Evolutionary conservation across 805 yeast genomes (phyloP).

Genomic region (Danielozyma ontarioensis): DNA sequence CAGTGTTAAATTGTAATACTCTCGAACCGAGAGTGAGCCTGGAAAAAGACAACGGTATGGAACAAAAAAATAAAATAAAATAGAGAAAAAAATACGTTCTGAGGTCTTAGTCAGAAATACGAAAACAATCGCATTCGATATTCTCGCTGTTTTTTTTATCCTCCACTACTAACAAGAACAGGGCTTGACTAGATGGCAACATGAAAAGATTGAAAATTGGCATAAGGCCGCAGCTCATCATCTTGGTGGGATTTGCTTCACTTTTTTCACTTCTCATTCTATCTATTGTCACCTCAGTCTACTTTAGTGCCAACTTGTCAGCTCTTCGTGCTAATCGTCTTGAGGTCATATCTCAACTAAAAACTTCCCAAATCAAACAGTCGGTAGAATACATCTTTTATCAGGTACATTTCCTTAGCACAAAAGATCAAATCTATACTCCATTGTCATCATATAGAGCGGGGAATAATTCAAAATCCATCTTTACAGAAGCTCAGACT

Average conservation of each 20-base stretch:
- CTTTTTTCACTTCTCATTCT: slow-evolving; percentile 64
- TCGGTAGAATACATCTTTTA: slow-evolving; percentile 57
- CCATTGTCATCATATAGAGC: slow-evolving; percentile 63
- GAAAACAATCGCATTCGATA: too few relatives aligned
- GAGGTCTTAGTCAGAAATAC: too few relatives aligned
- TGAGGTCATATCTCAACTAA: slow-evolving; percentile 73
- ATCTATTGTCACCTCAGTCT: slow-evolving; percentile 69
- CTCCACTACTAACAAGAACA: too few relatives aligned
- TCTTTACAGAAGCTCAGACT: slow-evolving; percentile 38
- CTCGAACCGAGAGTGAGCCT: too few relatives aligned
- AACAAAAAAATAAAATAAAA: too few relatives aligned
- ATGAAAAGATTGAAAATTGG: slow-evolving; percentile 50
- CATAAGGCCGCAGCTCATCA: slow-evolving; percentile 69
- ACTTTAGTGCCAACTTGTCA: slow-evolving; percentile 60
- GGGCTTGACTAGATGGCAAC: too few relatives aligned
- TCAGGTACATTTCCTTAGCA: slow-evolving; percentile 62
- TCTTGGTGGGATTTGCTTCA: slow-evolving; percentile 65
- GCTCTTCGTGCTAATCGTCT: slow-evolving; percentile 64
- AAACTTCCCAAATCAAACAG: slow-evolving; percentile 75
- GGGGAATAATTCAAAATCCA: slow-evolving; percentile 56
- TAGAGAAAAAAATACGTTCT: too few relatives aligned
- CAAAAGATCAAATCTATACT: slow-evolving; percentile 53
- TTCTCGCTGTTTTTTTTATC: too few relatives aligned
- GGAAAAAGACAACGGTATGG: too few relatives aligned
- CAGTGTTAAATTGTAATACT: too few relatives aligned